These are phyloP conservation scores for Nemania sp. DNA, from an alignment of 2,329 filamentous ascomycete species.

Conservation along the genomic window DNA sequence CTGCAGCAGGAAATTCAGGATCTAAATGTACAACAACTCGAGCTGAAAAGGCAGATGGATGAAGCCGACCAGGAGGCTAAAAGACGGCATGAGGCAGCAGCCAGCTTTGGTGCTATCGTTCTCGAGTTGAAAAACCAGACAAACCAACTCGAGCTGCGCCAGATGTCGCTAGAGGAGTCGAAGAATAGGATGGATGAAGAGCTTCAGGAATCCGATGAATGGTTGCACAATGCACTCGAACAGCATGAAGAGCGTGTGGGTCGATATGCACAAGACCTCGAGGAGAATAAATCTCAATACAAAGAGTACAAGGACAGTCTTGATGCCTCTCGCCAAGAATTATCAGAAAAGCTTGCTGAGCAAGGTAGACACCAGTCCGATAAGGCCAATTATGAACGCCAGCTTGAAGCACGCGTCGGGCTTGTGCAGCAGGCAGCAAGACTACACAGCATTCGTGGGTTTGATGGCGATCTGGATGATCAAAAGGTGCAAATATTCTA, in stretches of 20 bases:
- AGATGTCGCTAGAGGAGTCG: constrained; percentile 71
- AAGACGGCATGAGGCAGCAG: constrained; percentile 72
- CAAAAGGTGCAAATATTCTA: constrained; percentile 75
- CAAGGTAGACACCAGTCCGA: constrained; percentile 82
- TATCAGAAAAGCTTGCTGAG: constrained; percentile 61
- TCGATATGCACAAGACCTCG: constrained; percentile 65
- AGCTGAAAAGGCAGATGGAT: constrained; percentile 63
- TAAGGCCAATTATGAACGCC: constrained; percentile 82
- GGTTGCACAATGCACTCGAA: constrained; percentile 70
- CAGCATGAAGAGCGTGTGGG: constrained; percentile 77
- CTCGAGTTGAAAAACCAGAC: constrained; percentile 76
- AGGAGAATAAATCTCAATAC: constrained; percentile 66
- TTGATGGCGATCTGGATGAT: constrained; percentile 77
- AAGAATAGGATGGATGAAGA: constrained; percentile 70
- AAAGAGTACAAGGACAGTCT: constrained; percentile 61
- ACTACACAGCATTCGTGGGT: constrained; percentile 79
- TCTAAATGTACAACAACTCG: constrained; percentile 60
- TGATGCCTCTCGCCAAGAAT: constrained; percentile 47
- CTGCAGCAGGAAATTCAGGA: constrained; percentile 69
- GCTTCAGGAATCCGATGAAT: constrained; percentile 75
- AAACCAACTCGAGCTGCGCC: constrained; percentile 70
- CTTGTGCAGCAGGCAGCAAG: constrained; percentile 79
- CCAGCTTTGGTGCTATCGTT: constrained; percentile 73
- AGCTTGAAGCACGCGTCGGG: constrained; percentile 69
- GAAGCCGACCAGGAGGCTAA: constrained; percentile 60